phyloP scores from a whole-genome alignment of 768 basidiomycete genomes.

The Tulasnella sp. region DNA sequence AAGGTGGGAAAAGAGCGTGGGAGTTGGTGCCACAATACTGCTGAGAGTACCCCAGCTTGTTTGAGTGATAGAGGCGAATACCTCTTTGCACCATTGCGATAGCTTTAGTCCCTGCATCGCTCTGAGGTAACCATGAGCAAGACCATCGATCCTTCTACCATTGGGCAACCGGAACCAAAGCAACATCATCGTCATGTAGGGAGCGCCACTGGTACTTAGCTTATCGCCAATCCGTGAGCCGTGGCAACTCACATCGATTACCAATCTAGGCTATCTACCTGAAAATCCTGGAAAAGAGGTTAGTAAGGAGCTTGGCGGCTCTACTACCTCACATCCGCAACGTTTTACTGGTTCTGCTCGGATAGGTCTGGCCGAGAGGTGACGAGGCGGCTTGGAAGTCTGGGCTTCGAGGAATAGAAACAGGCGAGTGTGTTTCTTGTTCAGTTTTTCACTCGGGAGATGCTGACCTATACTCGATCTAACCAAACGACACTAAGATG shows the following conservation, averaged over 20 bases:
- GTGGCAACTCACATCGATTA: background rate
- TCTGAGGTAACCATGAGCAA: background rate
- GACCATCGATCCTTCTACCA: constrained; percentile 50
- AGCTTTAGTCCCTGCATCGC: background rate
- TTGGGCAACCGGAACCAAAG: constrained; percentile 46
- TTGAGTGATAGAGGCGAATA: too few species aligned
- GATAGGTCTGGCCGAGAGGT: constrained; percentile 65
- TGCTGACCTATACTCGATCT: background rate
- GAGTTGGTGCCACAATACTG: too few species aligned
- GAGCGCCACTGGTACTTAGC: constrained; percentile 35
- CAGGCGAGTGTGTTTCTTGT: constrained; percentile 1
- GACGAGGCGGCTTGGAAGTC: constrained; percentile 41
- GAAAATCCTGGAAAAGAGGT: constrained; percentile 71
- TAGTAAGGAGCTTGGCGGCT: background rate
- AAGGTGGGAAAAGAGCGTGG: too few species aligned
- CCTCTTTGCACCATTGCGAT: background rate
- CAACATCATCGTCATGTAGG: constrained; percentile 52
- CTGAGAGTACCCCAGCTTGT: too few species aligned
- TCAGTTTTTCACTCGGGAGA: background rate
- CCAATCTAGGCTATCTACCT: constrained; percentile 56
- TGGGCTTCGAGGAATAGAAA: constrained; percentile 21
- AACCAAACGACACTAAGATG: constrained; percentile 36
- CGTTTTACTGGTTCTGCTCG: background rate
- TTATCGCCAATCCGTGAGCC: background rate
- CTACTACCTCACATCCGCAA: background rate